phyloP scores from a whole-genome alignment of 176 grass and related monocot species.

The Oryza meyeriana region DNA sequence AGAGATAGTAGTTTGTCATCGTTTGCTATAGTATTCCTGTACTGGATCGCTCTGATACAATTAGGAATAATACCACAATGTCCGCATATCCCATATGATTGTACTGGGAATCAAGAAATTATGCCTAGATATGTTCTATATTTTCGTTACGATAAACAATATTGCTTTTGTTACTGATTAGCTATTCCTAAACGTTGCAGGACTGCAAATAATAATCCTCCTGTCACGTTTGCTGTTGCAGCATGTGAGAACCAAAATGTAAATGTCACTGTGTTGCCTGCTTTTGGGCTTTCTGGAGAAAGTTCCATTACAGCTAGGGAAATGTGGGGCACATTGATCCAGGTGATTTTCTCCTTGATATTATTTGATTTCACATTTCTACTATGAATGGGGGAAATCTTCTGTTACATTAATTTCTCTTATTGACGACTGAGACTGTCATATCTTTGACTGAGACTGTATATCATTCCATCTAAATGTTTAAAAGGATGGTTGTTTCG shows the following conservation, averaged over 20 bases:
- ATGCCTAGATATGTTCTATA: slow-evolving; percentile 3
- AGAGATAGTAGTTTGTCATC: background rate
- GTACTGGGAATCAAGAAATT: background rate
- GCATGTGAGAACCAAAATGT: slow-evolving; percentile 95
- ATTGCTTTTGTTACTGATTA: slow-evolving; percentile 4
- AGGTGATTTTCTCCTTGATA: slow-evolving; percentile 42
- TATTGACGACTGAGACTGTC: background rate
- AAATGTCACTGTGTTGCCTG: slow-evolving; percentile 78
- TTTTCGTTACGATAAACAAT: background rate
- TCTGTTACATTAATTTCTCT: background rate
- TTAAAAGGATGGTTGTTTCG: slow-evolving; percentile 85
- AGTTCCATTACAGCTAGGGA: slow-evolving; percentile 76
- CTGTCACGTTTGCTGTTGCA: slow-evolving; percentile 92
- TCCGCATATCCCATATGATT: background rate
- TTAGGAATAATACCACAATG: background rate
- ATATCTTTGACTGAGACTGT: slow-evolving; percentile 8
- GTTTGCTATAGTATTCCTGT: slow-evolving; percentile 10
- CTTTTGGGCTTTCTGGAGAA: slow-evolving; percentile 83
- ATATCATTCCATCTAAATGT: slow-evolving; percentile 28
- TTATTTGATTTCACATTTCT: background rate
- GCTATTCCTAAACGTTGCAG: slow-evolving; percentile 41
- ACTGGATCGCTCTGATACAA: background rate
- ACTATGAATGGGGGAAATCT: background rate
- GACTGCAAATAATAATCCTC: slow-evolving; percentile 86
- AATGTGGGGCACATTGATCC: slow-evolving; percentile 87